Evolutionary conservation across 805 yeast genomes (phyloP), one percentile per base, ranked within the genome.

Genomic region (Myxozyma kluyveri): DNA sequence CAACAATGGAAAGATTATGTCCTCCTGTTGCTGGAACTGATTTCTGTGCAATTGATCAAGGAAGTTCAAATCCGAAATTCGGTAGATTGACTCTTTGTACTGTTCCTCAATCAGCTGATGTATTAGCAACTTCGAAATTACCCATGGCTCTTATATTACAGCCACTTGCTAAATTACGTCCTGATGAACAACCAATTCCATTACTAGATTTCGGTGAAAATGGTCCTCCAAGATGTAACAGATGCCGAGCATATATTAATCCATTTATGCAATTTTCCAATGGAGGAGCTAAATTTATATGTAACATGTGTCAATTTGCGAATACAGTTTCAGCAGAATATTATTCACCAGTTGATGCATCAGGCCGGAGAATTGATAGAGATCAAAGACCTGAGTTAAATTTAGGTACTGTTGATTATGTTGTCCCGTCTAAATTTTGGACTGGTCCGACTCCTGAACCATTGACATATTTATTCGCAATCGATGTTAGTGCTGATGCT

Each of bases 241-340:
- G 98, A 56, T 93, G 99, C 71, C 80, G 96, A 50, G 80, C 96
- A 1, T 93, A 89, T 67, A 75, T 89, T 56, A 93, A 91, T 66
- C 95, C 97, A 2, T 79, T 82, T 18, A 84, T 86, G 82, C 82
- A 78, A 55, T 82, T 80, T 59, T 72, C 76, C 47, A 75, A 80
- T 4, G 77, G 76, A 49, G 82, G 83, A 24, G 78, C 82, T 39
- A 73, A 71, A 51, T 86, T 88, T 68, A 74, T 80, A 10, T 93
- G 99, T 74, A 91, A 91, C 68, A 78, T 93, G 63, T 93, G 99
- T 71, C 82, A 81, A 56, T 86, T 85, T 61, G 78, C 88, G 48
- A 85, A 84, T 63, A 72, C 74, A 3, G 80, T 85, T 14, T 87
- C 95, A 0, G 66, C 67, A 7, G 89, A 83, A 33, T 89, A 88